Evolutionary conservation across 257 asterid species (phyloP).

Genomic region (Solanum microdontum): DNA sequence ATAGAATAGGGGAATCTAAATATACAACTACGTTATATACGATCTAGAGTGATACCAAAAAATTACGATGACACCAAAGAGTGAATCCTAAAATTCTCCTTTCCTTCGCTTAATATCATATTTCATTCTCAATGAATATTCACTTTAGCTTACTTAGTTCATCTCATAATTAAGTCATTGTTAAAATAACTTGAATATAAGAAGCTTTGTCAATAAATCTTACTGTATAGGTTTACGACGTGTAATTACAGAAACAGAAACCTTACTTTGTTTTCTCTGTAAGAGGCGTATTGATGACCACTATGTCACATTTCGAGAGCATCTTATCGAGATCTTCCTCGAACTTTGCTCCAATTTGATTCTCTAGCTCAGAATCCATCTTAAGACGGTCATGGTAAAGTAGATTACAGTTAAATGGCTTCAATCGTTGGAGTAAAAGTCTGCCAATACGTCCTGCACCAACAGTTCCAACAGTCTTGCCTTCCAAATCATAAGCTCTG

Average conservation of each 20-base stretch:
- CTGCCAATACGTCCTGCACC: conserved; percentile 95
- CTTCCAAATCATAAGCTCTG: conserved; percentile 94
- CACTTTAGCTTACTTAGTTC: neutral
- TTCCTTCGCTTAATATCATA: neutral
- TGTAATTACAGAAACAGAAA: neutral
- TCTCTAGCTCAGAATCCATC: conserved; percentile 74
- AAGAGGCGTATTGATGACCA: conserved; percentile 86
- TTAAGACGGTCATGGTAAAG: conserved; percentile 82
- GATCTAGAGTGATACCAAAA: neutral
- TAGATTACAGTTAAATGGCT: conserved; percentile 85
- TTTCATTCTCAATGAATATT: neutral
- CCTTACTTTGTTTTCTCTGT: conserved; percentile 85
- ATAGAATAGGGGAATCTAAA: neutral
- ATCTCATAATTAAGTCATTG: neutral
- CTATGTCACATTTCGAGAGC: conserved; percentile 89
- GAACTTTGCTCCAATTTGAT: conserved; percentile 57
- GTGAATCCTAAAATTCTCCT: neutral
- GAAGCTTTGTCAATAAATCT: neutral
- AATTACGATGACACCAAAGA: neutral
- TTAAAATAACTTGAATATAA: neutral
- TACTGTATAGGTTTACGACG: neutral
- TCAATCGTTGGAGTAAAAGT: conserved; percentile 78
- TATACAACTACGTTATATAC: neutral
- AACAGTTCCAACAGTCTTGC: conserved; percentile 97
- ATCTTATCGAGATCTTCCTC: conserved; percentile 87